phyloP scores from a whole-genome alignment of 306 rosid genomes.

The Sindora glabra region DNA sequence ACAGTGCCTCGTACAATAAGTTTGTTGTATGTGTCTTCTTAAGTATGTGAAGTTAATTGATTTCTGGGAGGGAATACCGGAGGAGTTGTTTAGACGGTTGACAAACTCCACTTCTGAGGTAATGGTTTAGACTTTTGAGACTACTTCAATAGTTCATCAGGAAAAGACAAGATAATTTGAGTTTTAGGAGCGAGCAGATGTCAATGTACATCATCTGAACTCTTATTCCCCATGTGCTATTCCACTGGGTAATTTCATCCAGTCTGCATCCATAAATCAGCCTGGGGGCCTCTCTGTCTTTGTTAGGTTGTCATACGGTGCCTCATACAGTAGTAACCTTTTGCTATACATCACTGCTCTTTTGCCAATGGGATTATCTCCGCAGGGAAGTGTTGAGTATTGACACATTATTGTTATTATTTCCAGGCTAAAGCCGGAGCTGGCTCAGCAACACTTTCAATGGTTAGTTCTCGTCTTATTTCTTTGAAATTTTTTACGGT shows the following conservation, averaged over 20 bases:
- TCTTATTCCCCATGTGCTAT: not conserved
- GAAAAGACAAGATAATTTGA: not conserved
- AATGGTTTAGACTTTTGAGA: constrained; percentile 10
- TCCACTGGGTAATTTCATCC: not conserved
- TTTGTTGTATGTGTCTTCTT: not conserved
- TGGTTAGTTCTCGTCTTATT: constrained; percentile 21
- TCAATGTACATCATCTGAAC: not conserved
- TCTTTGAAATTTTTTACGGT: not conserved
- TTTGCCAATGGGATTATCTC: not conserved
- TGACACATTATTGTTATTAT: constrained; percentile 1
- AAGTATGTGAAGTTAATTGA: not conserved
- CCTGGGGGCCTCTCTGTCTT: not conserved
- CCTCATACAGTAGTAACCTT: not conserved
- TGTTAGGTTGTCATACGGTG: not conserved
- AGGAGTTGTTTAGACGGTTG: not conserved
- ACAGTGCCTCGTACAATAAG: too few species aligned
- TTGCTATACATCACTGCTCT: not conserved
- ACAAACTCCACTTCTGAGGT: not conserved
- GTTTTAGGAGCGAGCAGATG: not conserved
- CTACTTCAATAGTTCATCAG: not conserved
- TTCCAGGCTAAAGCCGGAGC: constrained; percentile 86
- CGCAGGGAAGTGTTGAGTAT: constrained; percentile 4
- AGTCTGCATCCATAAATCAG: not conserved
- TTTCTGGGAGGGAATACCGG: not conserved
- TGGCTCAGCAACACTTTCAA: constrained; percentile 54